Evolutionary conservation across 805 yeast genomes (phyloP).

Genomic region (Barnettozyma populi): DNA sequence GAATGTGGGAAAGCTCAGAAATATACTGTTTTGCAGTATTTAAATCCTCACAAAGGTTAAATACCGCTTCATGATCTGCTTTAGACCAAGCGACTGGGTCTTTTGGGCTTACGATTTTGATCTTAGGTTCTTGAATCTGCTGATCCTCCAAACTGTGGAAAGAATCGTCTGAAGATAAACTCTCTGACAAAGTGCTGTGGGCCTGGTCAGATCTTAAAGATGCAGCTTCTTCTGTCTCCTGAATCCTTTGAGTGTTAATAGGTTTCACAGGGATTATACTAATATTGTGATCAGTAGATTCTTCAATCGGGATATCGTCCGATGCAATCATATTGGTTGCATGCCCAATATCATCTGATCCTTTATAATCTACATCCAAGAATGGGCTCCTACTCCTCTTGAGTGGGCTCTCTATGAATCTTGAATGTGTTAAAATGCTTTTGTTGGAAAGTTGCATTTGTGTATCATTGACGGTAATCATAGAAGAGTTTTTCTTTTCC

Average conservation of each 20-base stretch:
- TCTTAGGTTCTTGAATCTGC: not conserved
- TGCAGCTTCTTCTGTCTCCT: not conserved
- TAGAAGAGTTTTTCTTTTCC: not conserved
- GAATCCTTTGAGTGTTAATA: not conserved
- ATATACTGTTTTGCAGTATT: constrained; percentile 27
- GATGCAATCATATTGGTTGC: constrained; percentile 5
- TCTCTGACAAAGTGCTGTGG: not conserved
- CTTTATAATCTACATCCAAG: constrained; percentile 18
- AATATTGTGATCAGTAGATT: constrained; percentile 26
- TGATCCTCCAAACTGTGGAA: constrained; percentile 8
- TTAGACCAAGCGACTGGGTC: constrained; percentile 22
- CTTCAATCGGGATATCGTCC: constrained; percentile 26
- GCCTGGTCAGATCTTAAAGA: not conserved
- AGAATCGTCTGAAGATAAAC: not conserved
- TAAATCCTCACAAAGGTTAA: constrained; percentile 26
- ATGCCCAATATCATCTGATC: constrained; percentile 13
- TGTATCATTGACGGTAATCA: constrained; percentile 6
- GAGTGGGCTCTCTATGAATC: constrained; percentile 17
- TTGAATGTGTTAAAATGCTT: constrained; percentile 15
- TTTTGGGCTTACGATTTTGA: not conserved
- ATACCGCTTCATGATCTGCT: constrained; percentile 26
- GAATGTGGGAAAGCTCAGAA: constrained; percentile 14
- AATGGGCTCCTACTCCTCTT: constrained; percentile 25
- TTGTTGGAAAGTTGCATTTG: constrained; percentile 12
- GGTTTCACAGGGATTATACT: constrained; percentile 1